Evolutionary conservation across 768 basidiomycete genomes (phyloP).

Genomic region (Fomitopsis serialis): DNA sequence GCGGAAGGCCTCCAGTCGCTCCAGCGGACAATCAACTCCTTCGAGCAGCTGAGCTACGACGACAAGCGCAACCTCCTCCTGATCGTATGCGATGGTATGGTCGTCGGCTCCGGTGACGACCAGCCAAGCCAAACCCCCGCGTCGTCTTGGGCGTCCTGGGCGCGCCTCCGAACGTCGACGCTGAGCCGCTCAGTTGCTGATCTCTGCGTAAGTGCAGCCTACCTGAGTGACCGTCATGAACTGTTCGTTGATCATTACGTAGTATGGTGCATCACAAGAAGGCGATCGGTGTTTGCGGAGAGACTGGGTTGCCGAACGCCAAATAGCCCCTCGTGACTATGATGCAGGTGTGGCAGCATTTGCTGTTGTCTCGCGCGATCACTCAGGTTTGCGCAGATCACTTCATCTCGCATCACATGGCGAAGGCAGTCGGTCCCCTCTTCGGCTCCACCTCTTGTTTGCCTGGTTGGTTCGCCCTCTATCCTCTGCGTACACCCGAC

Average conservation of each 20-base stretch:
- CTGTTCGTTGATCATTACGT: not conserved
- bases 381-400: conserved; percentile 93
- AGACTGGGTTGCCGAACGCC: conserved; percentile 87
- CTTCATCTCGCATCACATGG: conserved; percentile 98
- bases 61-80: conserved; percentile 95
- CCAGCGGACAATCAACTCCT: conserved; percentile 85
- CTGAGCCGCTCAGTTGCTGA: conserved; percentile 89
- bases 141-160: conserved; percentile 97
- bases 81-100: conserved; percentile 96
- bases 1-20: conserved; percentile 91
- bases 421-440: conserved; percentile 94
- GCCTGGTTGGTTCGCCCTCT: conserved; percentile 98
- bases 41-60: conserved; percentile 93
- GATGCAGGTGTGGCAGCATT: conserved; percentile 67
- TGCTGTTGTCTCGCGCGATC: conserved; percentile 59
- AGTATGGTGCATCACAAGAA: conserved; percentile 98
- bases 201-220: conserved; percentile 78
- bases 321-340: conserved; percentile 95
- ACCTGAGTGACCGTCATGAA: not conserved
- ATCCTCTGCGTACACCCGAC: conserved; percentile 90
- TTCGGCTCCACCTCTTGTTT: conserved; percentile 98
- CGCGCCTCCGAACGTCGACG: conserved; percentile 89
- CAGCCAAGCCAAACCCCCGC: conserved; percentile 90
- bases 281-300: conserved; percentile 91
- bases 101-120: conserved; percentile 95